These are phyloP conservation scores for Crithidia sp. DNA, from an alignment of 208 protist species.

Conservation along the genomic window DNA sequence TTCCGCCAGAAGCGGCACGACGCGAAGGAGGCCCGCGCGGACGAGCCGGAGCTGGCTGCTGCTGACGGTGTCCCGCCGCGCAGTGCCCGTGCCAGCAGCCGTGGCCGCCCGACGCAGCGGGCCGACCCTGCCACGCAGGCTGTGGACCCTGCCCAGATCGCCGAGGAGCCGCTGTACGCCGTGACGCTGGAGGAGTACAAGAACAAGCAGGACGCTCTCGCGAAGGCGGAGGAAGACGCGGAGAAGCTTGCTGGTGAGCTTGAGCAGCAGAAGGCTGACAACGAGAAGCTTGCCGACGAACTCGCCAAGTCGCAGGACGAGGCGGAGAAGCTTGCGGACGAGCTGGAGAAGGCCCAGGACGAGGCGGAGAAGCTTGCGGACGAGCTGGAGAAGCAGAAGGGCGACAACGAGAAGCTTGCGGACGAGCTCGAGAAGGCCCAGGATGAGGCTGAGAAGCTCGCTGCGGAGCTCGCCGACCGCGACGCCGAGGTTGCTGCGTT, in stretches of 20 bases:
- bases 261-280: no score
- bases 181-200: constrained; percentile 7
- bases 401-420: not conserved
- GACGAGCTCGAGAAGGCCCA: no score
- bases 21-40: not conserved
- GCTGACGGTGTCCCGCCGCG: not conserved
- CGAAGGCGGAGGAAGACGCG: no score
- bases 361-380: constrained; percentile 1
- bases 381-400: not conserved
- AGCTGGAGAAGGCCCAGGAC: not conserved
- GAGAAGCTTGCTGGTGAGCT: no score
- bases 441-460: no score
- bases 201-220: constrained; percentile 6
- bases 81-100: constrained; percentile 7
- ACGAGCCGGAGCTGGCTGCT: not conserved
- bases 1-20: not conserved
- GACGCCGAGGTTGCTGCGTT: no score
- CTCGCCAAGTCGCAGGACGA: not conserved
- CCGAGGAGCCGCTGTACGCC: constrained; percentile 1
- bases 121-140: not conserved
- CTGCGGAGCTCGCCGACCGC: no score
- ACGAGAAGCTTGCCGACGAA: no score
- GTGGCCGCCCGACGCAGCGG: not conserved
- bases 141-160: constrained; percentile 5
- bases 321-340: not conserved